These are phyloP conservation scores for Taiozyma onychis DNA, from an alignment of 1,139 yeast genomes.

Conservation along the genomic window DNA sequence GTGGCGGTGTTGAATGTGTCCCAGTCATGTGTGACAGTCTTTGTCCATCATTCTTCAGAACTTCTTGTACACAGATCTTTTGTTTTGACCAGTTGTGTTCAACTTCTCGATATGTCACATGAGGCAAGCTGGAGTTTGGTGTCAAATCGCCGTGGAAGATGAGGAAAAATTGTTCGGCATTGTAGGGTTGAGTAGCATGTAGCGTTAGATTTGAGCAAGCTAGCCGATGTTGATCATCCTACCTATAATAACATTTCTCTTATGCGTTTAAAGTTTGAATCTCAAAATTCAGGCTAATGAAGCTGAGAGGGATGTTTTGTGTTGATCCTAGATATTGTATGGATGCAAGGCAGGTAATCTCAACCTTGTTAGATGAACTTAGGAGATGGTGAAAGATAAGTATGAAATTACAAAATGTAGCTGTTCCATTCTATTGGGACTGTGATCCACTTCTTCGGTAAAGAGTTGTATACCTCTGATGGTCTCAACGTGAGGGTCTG, in stretches of 20 bases:
- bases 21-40: too few species aligned
- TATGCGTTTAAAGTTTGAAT: not conserved
- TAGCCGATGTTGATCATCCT: not conserved
- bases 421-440: too few species aligned
- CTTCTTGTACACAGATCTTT: too few species aligned
- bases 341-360: not conserved
- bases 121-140: not conserved
- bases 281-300: not conserved
- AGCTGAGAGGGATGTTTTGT: not conserved
- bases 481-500: too few species aligned
- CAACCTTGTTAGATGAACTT: not conserved
- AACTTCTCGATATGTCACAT: not conserved
- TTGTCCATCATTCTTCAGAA: too few species aligned
- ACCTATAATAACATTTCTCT: too few species aligned
- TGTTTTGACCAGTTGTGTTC: too few species aligned
- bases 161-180: not conserved
- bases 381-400: not conserved
- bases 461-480: not conserved
- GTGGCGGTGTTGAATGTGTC: too few species aligned
- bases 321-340: not conserved
- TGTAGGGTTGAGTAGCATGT: not conserved
- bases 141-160: not conserved
- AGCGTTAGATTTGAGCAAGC: too few species aligned
- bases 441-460: not conserved
- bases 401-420: too few species aligned